phyloP scores from a whole-genome alignment of 2,329 filamentous ascomycete genomes.

The Fusarium longipes region DNA sequence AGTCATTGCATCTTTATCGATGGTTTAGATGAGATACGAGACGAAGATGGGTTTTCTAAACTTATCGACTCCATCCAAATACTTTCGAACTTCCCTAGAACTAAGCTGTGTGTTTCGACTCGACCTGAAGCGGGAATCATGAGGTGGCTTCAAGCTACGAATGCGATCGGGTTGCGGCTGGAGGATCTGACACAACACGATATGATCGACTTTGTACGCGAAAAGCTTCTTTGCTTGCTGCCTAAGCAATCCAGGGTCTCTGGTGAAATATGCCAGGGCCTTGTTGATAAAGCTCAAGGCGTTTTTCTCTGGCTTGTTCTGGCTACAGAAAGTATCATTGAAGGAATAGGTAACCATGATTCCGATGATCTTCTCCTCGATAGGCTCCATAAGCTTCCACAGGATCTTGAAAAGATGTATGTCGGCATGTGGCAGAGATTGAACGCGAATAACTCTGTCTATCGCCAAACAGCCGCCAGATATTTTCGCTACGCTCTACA shows the following conservation, averaged over 20 bases:
- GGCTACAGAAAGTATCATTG: background rate
- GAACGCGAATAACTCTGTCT: slow-evolving; percentile 5
- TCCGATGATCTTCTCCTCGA: background rate
- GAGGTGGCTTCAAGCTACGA: fast-evolving
- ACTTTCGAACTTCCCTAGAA: fast-evolving
- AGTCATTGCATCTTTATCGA: background rate
- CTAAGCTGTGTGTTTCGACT: background rate
- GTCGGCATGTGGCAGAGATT: slow-evolving; percentile 21
- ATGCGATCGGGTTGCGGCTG: fast-evolving
- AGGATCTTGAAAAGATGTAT: slow-evolving; percentile 16
- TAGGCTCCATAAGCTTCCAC: background rate
- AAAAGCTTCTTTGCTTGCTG: fast-evolving
- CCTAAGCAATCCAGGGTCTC: fast-evolving
- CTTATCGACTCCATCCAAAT: fast-evolving
- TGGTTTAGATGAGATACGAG: background rate
- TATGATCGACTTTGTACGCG: background rate
- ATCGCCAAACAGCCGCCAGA: background rate
- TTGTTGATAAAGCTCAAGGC: background rate
- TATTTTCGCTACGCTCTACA: slow-evolving; percentile 3
- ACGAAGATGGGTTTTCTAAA: background rate
- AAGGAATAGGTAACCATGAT: background rate
- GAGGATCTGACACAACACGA: background rate
- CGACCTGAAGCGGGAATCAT: background rate
- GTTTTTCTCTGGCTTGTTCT: slow-evolving; percentile 11
- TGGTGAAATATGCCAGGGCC: fast-evolving